Percentiles rank a stretch among this genome's conserved stretches.
Evolutionary conservation across 23 red algal genomes (phyloP).

Genomic region (Chondrus crispus): DNA sequence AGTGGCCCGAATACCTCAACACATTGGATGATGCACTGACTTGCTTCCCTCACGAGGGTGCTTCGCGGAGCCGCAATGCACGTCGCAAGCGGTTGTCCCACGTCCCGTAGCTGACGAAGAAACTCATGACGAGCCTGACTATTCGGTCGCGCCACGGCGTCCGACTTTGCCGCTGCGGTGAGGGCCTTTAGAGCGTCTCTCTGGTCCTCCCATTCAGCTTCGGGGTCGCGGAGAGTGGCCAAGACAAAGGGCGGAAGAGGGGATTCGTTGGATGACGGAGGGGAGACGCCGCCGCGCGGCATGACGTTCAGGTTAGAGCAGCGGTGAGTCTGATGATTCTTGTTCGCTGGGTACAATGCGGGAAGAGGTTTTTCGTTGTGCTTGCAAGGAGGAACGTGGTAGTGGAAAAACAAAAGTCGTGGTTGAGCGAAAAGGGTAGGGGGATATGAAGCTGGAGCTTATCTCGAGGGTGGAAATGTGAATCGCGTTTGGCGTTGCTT

Average conservation of each 20-base stretch:
- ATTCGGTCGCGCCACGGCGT: neutral
- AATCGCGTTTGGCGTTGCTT: too few species aligned
- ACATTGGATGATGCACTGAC: conserved; percentile 13
- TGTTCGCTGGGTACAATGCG: too few species aligned
- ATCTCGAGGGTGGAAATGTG: too few species aligned
- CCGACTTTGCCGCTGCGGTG: neutral
- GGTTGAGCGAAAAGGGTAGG: too few species aligned
- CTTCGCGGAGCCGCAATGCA: conserved; percentile 9
- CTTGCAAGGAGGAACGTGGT: too few species aligned
- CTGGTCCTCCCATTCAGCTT: neutral
- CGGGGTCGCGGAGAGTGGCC: neutral
- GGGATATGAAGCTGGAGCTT: too few species aligned
- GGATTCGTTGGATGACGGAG: neutral
- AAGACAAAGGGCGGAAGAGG: neutral
- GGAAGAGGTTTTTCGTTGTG: too few species aligned
- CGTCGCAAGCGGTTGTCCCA: neutral
- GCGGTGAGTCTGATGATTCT: too few species aligned
- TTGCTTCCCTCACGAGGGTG: conserved; percentile 48
- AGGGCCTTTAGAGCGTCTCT: neutral
- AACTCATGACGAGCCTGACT: too few species aligned
- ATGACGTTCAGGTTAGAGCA: too few species aligned
- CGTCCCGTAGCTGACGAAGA: conserved; percentile 9
- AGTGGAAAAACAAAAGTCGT: too few species aligned
- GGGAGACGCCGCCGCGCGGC: too few species aligned
- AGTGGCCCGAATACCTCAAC: conserved; percentile 7